phyloP scores from a whole-genome alignment of 2,329 filamentous ascomycete genomes.

The Ampelomyces quisqualis region DNA sequence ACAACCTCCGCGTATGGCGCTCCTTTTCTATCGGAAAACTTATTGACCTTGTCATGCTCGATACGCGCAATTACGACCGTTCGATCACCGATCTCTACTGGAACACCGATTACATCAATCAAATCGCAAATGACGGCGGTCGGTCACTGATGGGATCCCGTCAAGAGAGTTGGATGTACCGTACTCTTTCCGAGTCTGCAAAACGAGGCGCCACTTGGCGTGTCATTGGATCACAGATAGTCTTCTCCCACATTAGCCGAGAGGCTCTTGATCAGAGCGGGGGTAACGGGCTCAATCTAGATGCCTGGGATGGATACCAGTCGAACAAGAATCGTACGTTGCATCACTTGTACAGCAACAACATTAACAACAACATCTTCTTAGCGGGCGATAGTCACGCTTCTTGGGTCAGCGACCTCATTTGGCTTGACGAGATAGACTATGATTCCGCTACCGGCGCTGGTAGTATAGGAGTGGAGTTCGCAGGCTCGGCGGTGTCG shows the following conservation, averaged over 20 bases:
- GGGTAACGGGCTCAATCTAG: slow-evolving; percentile 56
- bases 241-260: slow-evolving; percentile 62
- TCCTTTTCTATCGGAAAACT: slow-evolving; percentile 47
- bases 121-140: slow-evolving; percentile 66
- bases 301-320: slow-evolving; percentile 66
- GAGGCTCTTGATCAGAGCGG: slow-evolving; percentile 48
- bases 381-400: slow-evolving; percentile 70
- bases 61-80: slow-evolving; percentile 48
- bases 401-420: slow-evolving; percentile 56
- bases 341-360: slow-evolving; percentile 64
- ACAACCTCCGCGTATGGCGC: slow-evolving; percentile 47
- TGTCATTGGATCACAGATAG: slow-evolving; percentile 68
- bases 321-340: slow-evolving; percentile 72
- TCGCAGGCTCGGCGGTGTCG: slow-evolving; percentile 66
- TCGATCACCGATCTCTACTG: slow-evolving; percentile 51
- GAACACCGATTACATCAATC: slow-evolving; percentile 63
- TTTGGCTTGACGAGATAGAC: slow-evolving; percentile 47
- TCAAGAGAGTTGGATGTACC: slow-evolving; percentile 67
- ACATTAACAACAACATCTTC: slow-evolving; percentile 72
- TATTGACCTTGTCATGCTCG: slow-evolving; percentile 47
- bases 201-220: slow-evolving; percentile 69
- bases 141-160: slow-evolving; percentile 69
- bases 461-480: slow-evolving; percentile 51
- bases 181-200: slow-evolving; percentile 57
- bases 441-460: slow-evolving; percentile 45